Base-by-base conservation (phyloP, 257 asterid genomes). In the Catharanthus roseus region DNA sequence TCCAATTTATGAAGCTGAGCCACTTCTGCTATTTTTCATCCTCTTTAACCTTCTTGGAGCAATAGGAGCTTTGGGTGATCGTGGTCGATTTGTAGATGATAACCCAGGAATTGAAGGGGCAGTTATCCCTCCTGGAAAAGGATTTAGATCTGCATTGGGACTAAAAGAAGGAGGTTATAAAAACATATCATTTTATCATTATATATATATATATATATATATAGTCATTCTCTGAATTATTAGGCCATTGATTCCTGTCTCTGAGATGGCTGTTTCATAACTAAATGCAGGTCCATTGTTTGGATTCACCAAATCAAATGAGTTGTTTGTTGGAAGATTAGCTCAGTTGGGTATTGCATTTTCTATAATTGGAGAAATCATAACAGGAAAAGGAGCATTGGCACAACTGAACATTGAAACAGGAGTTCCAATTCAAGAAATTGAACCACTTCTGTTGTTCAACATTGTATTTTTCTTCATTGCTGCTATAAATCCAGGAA, bases 41-140 rank as follows among this genome's bases (percentile, higher is more conserved):
- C 87, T 93, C 16, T 93, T 93, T 77, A 93, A 79, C 78, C 87
- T 93, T 19, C 93, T 93, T 39, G 98, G 97, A 71, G 98, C 98
- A 72, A 93, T 93, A 7, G 98, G 98, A 75, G 98, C 98, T 45
- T 74, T 93, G 55, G 98, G 98, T 42, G 98, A 91, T 80, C 86
- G 98, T 55, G 98, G 98, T 29, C 87, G 84, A 0, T 93, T 93
- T 62, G 85, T 93, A 64, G 98, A 93, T 63, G 58, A 78, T 0
- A 15, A 88, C 16, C 68, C 96, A 23, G 98, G 96, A 6, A 82
- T 87, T 3, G 96, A 86, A 15, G 84, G 77, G 74, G 95, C 96
- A 0, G 89, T 93, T 26, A 85, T 93, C 21, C 77, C 87, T 78
- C 96, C 98, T 3, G 97, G 98, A 2, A 93, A 85, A 81, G 83